phyloP scores from a whole-genome alignment of 768 basidiomycete species.

The Mycena indigotica region DNA sequence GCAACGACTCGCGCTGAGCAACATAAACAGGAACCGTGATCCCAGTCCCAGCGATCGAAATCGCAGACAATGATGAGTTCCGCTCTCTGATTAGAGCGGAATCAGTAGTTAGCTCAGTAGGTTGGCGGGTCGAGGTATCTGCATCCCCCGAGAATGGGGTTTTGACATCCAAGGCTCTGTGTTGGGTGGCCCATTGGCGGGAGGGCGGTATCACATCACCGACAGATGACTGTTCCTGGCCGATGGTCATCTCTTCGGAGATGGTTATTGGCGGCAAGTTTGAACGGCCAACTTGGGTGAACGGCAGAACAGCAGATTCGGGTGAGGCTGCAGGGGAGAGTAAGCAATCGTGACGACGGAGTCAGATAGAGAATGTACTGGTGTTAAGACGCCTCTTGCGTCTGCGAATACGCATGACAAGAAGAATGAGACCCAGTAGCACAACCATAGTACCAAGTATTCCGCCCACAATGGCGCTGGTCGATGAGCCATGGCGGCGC shows the following conservation, averaged over 20 bases:
- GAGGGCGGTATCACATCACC: not conserved
- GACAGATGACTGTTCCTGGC: not conserved
- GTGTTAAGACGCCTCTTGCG: not conserved
- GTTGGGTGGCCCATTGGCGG: not conserved
- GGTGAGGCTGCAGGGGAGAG: not conserved
- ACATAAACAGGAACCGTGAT: not conserved
- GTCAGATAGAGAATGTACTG: no score
- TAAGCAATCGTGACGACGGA: not conserved
- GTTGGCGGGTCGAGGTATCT: not conserved
- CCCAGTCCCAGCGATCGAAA: not conserved
- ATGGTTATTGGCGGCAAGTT: not conserved
- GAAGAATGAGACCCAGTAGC: constrained; percentile 1
- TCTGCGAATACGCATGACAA: constrained; percentile 6
- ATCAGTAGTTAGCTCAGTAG: not conserved
- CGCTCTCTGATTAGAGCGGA: not conserved
- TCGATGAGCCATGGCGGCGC: not conserved
- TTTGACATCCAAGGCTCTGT: not conserved
- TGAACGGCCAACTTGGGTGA: not conserved
- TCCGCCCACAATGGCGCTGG: constrained; percentile 15
- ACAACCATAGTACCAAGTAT: constrained; percentile 8
- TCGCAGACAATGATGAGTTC: not conserved
- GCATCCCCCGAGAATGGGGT: not conserved
- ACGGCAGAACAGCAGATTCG: not conserved
- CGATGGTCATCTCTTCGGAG: not conserved
- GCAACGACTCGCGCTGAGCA: not conserved